Evolutionary conservation across 2,329 filamentous ascomycete species (phyloP).

Genomic region (Pseudofabraea citricarpa): DNA sequence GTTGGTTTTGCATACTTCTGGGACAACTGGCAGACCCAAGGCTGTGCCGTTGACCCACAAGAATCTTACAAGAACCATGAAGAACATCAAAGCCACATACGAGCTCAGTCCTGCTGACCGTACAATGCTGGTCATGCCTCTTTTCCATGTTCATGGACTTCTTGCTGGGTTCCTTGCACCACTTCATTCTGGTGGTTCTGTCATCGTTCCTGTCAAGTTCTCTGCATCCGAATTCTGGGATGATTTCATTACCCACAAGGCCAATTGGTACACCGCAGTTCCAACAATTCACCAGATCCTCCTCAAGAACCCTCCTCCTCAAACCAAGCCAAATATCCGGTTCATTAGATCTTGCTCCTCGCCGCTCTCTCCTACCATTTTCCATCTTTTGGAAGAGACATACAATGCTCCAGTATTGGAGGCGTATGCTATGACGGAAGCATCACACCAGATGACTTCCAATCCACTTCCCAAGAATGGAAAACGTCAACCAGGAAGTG

Average conservation of each 20-base stretch:
- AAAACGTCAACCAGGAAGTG: constrained; percentile 74
- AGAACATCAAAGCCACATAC: constrained; percentile 77
- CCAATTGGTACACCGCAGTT: constrained; percentile 92
- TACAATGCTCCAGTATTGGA: constrained; percentile 80
- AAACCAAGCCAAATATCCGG: constrained; percentile 65
- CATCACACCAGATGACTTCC: constrained; percentile 79
- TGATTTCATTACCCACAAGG: constrained; percentile 67
- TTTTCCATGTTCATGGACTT: constrained; percentile 89
- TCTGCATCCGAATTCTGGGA: constrained; percentile 79
- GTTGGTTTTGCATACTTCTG: constrained; percentile 77
- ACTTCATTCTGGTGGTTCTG: constrained; percentile 69
- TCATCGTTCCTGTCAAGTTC: constrained; percentile 74
- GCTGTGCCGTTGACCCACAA: constrained; percentile 77
- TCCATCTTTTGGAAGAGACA: constrained; percentile 71
- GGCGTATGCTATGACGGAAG: constrained; percentile 91
- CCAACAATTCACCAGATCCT: constrained; percentile 90
- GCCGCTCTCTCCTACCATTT: constrained; percentile 75
- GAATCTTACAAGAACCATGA: constrained; percentile 79
- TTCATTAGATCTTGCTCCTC: constrained; percentile 88
- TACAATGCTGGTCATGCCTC: constrained; percentile 83
- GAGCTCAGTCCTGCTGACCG: constrained; percentile 65
- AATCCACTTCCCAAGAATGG: constrained; percentile 61
- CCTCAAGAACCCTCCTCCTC: constrained; percentile 66
- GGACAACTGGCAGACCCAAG: constrained; percentile 81
- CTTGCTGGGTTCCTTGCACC: constrained; percentile 78